Evolutionary conservation across 1,284 basidiomycete genomes (phyloP).

Genomic region (Cryptococcus sp.): DNA sequence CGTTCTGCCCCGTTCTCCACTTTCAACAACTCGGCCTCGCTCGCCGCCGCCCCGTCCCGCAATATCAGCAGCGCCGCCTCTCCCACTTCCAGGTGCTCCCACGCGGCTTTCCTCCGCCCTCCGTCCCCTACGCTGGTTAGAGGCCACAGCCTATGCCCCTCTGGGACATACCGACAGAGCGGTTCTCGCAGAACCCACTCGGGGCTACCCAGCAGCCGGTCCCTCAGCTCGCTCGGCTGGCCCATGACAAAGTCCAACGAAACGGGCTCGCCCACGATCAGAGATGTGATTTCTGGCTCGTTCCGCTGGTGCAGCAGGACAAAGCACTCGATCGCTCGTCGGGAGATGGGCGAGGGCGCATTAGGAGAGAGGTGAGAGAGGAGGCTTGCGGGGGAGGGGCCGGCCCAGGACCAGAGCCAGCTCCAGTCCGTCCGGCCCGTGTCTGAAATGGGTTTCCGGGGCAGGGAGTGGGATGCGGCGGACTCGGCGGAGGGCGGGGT

Average conservation of each 20-base stretch:
- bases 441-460: no score
- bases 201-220: slow-evolving; percentile 3
- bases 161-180: slow-evolving; percentile 5
- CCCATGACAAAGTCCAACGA: no score
- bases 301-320: slow-evolving; percentile 8
- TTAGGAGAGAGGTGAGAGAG: slow-evolving; percentile 1
- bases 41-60: neutral
- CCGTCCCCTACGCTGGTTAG: slow-evolving; percentile 2
- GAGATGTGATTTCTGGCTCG: no score
- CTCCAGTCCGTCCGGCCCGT: neutral
- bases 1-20: slow-evolving; percentile 7
- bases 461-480: no score
- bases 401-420: slow-evolving; percentile 23
- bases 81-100: slow-evolving; percentile 15
- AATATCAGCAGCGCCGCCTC: slow-evolving; percentile 8
- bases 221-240: neutral
- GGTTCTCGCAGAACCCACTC: slow-evolving; percentile 14
- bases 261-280: no score
- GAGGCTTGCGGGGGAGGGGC: slow-evolving; percentile 2
- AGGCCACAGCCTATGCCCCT: slow-evolving; percentile 9
- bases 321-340: slow-evolving; percentile 14
- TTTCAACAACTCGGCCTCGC: slow-evolving; percentile 12
- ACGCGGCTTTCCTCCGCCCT: slow-evolving; percentile 9
- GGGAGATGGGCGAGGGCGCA: neutral
- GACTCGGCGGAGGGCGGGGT: neutral